Evolutionary conservation across 345 rosid species (phyloP).

Genomic region (Draba incana): DNA sequence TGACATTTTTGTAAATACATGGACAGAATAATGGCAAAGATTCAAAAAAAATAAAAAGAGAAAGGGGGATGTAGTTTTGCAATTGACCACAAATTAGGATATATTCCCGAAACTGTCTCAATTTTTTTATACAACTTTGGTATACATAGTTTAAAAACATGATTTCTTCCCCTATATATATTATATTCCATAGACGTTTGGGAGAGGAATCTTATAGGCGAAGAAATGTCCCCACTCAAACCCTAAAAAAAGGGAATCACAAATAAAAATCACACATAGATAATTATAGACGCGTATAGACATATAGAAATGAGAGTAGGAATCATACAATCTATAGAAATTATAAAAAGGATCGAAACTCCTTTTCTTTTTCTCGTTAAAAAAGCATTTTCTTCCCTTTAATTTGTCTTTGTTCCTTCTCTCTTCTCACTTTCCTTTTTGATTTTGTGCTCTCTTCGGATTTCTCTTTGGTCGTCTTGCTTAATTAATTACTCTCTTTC

Average conservation of each 20-base stretch:
- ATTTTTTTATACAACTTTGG: too few relatives aligned
- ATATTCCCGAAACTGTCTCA: too few relatives aligned
- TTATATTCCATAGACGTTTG: constrained; percentile 31
- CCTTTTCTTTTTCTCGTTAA: constrained; percentile 35
- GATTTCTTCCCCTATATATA: constrained; percentile 10
- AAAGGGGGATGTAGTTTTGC: too few relatives aligned
- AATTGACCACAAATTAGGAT: too few relatives aligned
- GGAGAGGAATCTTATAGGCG: constrained; percentile 57
- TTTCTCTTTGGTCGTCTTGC: constrained; percentile 39
- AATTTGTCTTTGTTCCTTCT: constrained; percentile 39
- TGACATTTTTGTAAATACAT: too few relatives aligned
- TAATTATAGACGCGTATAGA: constrained; percentile 44
- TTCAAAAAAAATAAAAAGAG: too few relatives aligned
- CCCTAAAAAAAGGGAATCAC: constrained; percentile 64
- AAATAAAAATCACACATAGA: constrained; percentile 26
- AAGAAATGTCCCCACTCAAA: constrained; percentile 66
- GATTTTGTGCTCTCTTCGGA: constrained; percentile 37
- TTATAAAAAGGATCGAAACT: constrained; percentile 37
- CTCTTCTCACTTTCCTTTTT: constrained; percentile 43
- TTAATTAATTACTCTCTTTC: constrained; percentile 46
- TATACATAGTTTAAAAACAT: not conserved
- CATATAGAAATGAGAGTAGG: constrained; percentile 40
- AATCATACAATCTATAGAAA: constrained; percentile 40
- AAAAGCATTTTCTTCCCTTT: constrained; percentile 31
- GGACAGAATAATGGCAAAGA: too few relatives aligned